phyloP scores from a whole-genome alignment of 208 protist genomes.

The Novymonas esmeraldas region DNA sequence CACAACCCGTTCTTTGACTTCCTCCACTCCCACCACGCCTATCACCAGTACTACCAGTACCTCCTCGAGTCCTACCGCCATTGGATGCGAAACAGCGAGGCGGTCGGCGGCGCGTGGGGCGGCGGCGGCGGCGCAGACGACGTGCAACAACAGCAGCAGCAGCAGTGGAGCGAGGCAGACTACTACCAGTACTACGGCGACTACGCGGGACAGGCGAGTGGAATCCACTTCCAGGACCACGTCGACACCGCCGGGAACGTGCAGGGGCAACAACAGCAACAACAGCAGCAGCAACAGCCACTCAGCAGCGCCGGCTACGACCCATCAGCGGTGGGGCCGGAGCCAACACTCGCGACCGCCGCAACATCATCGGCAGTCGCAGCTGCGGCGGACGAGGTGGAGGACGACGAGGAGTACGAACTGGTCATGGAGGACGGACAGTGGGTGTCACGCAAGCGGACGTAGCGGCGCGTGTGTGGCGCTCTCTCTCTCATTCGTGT shows the following conservation, averaged over 20 bases:
- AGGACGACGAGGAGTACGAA: conserved; percentile 60
- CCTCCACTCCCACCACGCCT: conserved; percentile 56
- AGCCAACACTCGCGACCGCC: neutral
- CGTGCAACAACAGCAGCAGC: conserved; percentile 39
- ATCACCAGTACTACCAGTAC: conserved; percentile 79
- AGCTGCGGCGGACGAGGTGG: conserved; percentile 53
- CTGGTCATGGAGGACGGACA: conserved; percentile 79
- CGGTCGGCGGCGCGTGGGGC: conserved; percentile 21
- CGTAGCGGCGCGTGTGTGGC: neutral
- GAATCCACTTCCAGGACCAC: conserved; percentile 10
- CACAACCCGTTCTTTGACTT: conserved; percentile 85
- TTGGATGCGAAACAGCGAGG: conserved; percentile 49
- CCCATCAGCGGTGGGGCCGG: conserved; percentile 1
- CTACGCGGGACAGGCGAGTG: conserved; percentile 24
- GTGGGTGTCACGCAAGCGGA: conserved; percentile 29
- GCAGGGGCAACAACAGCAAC: neutral
- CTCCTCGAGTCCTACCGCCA: conserved; percentile 71
- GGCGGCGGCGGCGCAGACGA: conserved; percentile 10
- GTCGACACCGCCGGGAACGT: conserved; percentile 3
- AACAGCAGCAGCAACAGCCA: neutral
- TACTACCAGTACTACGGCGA: conserved; percentile 40
- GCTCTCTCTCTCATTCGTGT: too few species aligned
- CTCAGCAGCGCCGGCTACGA: conserved; percentile 11
- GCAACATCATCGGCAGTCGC: neutral
- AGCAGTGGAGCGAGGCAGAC: conserved; percentile 43